These are phyloP conservation scores for Ophiostoma sp. DNA, from an alignment of 2,329 filamentous ascomycete species.

Conservation along the genomic window DNA sequence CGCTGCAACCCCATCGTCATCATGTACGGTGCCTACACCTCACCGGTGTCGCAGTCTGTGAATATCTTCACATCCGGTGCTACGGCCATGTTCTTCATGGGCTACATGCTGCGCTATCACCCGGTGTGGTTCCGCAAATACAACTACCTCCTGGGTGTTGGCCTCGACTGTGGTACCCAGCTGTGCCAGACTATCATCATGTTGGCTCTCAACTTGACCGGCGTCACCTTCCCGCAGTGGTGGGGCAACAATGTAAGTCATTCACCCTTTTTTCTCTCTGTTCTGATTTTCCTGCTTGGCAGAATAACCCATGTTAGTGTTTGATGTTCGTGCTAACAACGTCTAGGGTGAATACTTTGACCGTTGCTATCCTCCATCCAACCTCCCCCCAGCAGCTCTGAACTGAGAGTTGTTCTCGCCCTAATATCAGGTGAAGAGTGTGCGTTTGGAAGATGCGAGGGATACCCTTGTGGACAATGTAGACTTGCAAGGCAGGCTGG, in stretches of 20 bases:
- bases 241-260: slow-evolving; percentile 31
- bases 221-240: slow-evolving; percentile 31
- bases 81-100: slow-evolving; percentile 33
- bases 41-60: slow-evolving; percentile 32
- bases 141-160: slow-evolving; percentile 40
- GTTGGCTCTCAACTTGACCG: slow-evolving; percentile 32
- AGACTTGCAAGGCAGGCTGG: background rate
- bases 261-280: background rate
- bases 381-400: slow-evolving; percentile 15
- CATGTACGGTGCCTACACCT: slow-evolving; percentile 30
- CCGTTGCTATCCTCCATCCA: slow-evolving; percentile 19
- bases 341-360: slow-evolving; percentile 12
- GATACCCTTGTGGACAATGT: background rate
- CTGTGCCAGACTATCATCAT: slow-evolving; percentile 32
- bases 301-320: background rate
- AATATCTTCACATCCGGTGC: slow-evolving; percentile 32
- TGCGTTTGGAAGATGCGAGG: background rate
- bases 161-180: slow-evolving; percentile 36
- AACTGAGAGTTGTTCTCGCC: background rate
- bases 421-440: background rate
- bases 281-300: background rate
- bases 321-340: background rate
- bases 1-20: slow-evolving; percentile 31
- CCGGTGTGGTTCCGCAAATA: slow-evolving; percentile 41
- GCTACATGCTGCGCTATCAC: slow-evolving; percentile 32